These are phyloP conservation scores for Kodamaea sagamina DNA, from an alignment of 805 yeast species.

Conservation along the genomic window DNA sequence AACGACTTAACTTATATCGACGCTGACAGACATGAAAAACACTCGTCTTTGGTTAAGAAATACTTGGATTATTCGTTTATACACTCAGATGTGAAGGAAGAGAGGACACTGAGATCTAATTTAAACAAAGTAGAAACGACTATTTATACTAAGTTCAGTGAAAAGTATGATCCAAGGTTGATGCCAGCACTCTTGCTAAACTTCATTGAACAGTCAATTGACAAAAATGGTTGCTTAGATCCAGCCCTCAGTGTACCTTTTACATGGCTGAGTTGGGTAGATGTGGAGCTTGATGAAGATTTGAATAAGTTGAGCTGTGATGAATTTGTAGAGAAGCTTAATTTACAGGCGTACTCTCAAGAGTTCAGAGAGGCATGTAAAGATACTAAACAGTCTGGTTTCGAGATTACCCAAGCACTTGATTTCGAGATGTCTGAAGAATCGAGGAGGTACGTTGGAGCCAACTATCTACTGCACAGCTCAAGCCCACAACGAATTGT, in stretches of 20 bases:
- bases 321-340: too few relatives aligned
- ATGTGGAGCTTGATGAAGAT: neutral
- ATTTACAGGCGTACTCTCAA: neutral
- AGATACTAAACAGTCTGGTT: neutral
- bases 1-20: too few relatives aligned
- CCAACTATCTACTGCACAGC: constrained; percentile 31
- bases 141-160: neutral
- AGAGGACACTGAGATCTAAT: neutral
- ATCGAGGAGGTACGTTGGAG: constrained; percentile 27
- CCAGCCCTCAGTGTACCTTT: constrained; percentile 30
- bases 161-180: constrained; percentile 30
- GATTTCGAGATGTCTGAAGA: constrained; percentile 4
- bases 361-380: neutral
- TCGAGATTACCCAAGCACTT: neutral
- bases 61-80: too few relatives aligned
- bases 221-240: constrained; percentile 19
- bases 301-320: neutral
- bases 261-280: constrained; percentile 32
- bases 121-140: neutral
- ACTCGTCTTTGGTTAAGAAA: too few relatives aligned
- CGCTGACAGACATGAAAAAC: too few relatives aligned
- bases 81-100: too few relatives aligned
- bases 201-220: constrained; percentile 8
- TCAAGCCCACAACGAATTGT: constrained; percentile 32
- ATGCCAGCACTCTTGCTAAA: constrained; percentile 29